These are phyloP conservation scores for Leccinum uliginosum DNA, from an alignment of 768 basidiomycete species.

Conservation along the genomic window DNA sequence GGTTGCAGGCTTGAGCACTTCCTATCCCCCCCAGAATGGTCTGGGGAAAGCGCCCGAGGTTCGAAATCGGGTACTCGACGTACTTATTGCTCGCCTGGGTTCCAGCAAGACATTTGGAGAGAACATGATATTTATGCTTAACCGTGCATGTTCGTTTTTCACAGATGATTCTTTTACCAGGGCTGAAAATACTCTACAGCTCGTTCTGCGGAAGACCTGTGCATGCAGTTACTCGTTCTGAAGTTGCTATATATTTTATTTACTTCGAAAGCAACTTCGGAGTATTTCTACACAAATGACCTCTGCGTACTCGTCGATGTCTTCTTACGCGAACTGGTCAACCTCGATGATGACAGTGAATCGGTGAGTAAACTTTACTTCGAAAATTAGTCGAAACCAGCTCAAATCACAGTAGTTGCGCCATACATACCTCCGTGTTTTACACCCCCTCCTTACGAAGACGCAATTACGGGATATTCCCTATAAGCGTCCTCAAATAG, in stretches of 20 bases:
- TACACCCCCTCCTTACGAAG: slow-evolving; percentile 91
- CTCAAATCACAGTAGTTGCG: slow-evolving; percentile 53
- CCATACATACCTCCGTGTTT: slow-evolving; percentile 94
- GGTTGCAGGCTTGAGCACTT: slow-evolving; percentile 65
- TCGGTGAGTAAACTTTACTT: slow-evolving; percentile 52
- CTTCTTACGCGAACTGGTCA: slow-evolving; percentile 88
- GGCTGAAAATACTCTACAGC: slow-evolving; percentile 42
- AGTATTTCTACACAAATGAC: slow-evolving; percentile 99
- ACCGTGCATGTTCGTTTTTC: slow-evolving; percentile 73
- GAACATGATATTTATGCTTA: slow-evolving; percentile 99
- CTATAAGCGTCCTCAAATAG: slow-evolving; percentile 91
- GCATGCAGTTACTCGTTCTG: slow-evolving; percentile 90
- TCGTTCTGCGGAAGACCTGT: slow-evolving; percentile 83
- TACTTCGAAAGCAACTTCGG: slow-evolving; percentile 86
- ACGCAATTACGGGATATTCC: slow-evolving; percentile 83
- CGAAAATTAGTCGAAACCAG: neutral
- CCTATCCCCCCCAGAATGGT: slow-evolving; percentile 20
- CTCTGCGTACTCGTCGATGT: slow-evolving; percentile 95
- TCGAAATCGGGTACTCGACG: slow-evolving; percentile 76
- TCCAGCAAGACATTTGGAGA: slow-evolving; percentile 95
- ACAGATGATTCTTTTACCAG: neutral
- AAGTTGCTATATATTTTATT: slow-evolving; percentile 95
- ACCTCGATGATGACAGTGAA: slow-evolving; percentile 92
- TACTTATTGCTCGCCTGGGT: slow-evolving; percentile 79
- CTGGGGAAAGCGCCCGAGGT: slow-evolving; percentile 35